These are phyloP conservation scores for Leavenworthia alabamica DNA, from an alignment of 345 rosid genomes.

Conservation along the genomic window DNA sequence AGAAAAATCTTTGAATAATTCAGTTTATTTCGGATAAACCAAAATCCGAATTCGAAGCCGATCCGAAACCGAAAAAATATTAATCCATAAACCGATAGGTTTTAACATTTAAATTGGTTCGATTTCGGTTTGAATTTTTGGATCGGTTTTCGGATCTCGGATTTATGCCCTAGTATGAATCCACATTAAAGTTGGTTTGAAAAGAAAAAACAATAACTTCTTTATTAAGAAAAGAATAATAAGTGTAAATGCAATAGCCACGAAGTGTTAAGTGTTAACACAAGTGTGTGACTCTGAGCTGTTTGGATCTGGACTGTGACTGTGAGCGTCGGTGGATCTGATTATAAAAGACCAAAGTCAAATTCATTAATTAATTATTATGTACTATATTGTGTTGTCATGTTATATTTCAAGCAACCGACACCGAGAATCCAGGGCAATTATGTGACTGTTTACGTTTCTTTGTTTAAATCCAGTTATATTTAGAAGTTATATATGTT, in stretches of 20 bases:
- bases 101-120: too few relatives aligned
- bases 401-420: conserved; percentile 19
- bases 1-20: too few relatives aligned
- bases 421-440: conserved; percentile 15
- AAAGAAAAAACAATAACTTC: neutral
- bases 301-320: conserved; percentile 18
- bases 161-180: too few relatives aligned
- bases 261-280: neutral
- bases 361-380: neutral
- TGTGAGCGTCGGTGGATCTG: conserved; percentile 31
- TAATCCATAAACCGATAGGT: too few relatives aligned
- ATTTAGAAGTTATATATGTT: too few relatives aligned
- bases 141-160: too few relatives aligned
- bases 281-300: neutral
- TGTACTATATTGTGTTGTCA: neutral
- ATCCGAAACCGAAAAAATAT: too few relatives aligned
- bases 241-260: conserved; percentile 10
- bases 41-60: too few relatives aligned
- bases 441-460: neutral
- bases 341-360: neutral
- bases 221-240: neutral
- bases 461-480: too few relatives aligned
- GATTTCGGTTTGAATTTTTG: too few relatives aligned
- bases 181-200: neutral
- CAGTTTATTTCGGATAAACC: too few relatives aligned